Percentiles rank a stretch among this genome's conserved stretches.
phyloP scores from a whole-genome alignment of 2,329 filamentous ascomycete species.

The Pseudopyricularia cyperi region DNA sequence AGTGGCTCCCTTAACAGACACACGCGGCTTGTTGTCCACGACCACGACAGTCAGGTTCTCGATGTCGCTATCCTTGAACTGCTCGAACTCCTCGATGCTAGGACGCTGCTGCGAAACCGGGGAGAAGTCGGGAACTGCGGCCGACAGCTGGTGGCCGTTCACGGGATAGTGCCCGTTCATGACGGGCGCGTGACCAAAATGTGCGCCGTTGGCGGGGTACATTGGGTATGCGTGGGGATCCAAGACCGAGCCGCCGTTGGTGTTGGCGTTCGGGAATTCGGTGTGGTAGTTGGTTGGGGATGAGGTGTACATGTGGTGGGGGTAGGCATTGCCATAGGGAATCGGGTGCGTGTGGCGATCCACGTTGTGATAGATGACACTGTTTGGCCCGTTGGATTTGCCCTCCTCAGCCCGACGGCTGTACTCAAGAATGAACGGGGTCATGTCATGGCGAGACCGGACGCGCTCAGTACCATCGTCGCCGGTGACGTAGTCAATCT shows the following conservation, averaged over 20 bases:
- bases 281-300: constrained; percentile 1
- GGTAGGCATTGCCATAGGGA: constrained; percentile 14
- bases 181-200: constrained; percentile 11
- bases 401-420: constrained; percentile 60
- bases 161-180: constrained; percentile 16
- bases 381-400: constrained; percentile 54
- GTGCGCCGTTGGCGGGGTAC: constrained; percentile 1
- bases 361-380: constrained; percentile 16
- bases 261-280: constrained; percentile 10
- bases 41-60: constrained; percentile 1
- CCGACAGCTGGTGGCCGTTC: constrained; percentile 41
- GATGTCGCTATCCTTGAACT: constrained; percentile 12
- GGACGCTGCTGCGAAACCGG: constrained; percentile 16
- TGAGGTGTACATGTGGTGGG: constrained; percentile 6
- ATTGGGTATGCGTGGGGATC: constrained; percentile 8
- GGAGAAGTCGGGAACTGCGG: constrained; percentile 50
- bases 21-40: background rate
- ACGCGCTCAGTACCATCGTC: constrained; percentile 70
- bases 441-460: constrained; percentile 63
- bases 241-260: constrained; percentile 14
- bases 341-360: constrained; percentile 10
- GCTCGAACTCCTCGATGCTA: constrained; percentile 18
- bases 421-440: constrained; percentile 62
- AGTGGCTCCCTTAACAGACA: background rate
- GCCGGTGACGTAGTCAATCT: constrained; percentile 62